Evolutionary conservation across 495 filamentous ascomycete species (phyloP).

Genomic region (Parachaetomium inaequale): DNA sequence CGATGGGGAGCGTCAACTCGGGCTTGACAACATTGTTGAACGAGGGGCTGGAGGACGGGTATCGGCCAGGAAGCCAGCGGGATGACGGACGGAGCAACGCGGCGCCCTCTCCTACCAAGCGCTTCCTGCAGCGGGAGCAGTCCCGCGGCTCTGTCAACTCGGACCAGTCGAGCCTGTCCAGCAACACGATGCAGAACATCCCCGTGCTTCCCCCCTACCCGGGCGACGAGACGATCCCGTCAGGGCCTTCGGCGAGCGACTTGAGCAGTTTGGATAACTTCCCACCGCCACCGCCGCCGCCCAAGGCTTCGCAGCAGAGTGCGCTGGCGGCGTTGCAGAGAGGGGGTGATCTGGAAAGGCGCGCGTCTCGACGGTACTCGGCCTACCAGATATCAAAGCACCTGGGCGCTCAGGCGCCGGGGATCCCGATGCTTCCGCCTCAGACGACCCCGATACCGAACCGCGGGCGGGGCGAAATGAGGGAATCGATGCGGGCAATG

Average conservation of each 20-base stretch:
- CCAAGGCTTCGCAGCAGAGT: constrained; percentile 80
- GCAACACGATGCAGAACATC: constrained; percentile 63
- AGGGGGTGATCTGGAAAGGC: constrained; percentile 86
- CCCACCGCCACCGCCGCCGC: constrained; percentile 68
- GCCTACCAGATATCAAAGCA: constrained; percentile 95
- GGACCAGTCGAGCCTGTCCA: constrained; percentile 60
- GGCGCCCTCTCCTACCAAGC: constrained; percentile 41
- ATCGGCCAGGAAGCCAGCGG: constrained; percentile 30
- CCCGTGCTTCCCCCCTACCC: constrained; percentile 64
- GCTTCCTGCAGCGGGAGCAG: constrained; percentile 43
- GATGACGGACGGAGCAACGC: constrained; percentile 26
- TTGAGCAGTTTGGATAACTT: constrained; percentile 50
- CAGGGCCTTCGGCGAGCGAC: constrained; percentile 38
- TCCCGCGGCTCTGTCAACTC: constrained; percentile 45
- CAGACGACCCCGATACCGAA: constrained; percentile 88
- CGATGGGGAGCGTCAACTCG: constrained; percentile 55
- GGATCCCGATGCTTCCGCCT: constrained; percentile 77
- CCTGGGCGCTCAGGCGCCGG: constrained; percentile 73
- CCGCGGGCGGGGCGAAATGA: constrained; percentile 71
- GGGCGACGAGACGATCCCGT: constrained; percentile 50
- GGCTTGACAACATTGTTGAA: constrained; percentile 65
- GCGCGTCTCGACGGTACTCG: constrained; percentile 89
- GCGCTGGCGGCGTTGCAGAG: constrained; percentile 86
- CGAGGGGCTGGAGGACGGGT: constrained; percentile 51
- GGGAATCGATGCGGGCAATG: constrained; percentile 90